Base-by-base conservation (phyloP, 441 rosid genomes). In the Kokia cookei region DNA sequence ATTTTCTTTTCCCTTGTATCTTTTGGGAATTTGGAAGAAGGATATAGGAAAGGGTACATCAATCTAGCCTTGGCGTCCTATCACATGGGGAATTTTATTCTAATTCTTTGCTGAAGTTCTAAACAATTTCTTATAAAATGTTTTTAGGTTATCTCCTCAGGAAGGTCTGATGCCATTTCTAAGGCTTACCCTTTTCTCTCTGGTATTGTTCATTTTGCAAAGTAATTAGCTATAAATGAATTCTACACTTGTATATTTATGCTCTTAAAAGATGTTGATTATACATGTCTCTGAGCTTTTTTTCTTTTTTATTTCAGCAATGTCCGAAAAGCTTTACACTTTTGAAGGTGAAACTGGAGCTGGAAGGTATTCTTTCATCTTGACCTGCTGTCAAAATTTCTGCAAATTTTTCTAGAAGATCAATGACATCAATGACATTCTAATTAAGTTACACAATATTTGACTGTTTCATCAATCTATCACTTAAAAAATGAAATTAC, bases 281-380 rank as follows among this genome's bases (percentile, higher is more conserved):
- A 53, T 53, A 35, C 15, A 32, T 62, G 67, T 78, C 22, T 48
- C 71, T 74, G 45, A 70, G 29, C 74, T 69, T 72, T 10, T 76
- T 69, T 59, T 72, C 66, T 26, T 40, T 57, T 50, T 42, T 42
- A 42, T 42, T 76, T 79, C 90, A 95, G 99, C 91, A 74, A 91
- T 95, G 93, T 86, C 87, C 48, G 85, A 90, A 71, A 90, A 81
- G 84, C 84, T 91, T 62, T 90, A 88, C 79, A 74, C 87, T 54
- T 93, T 90, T 73, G 93, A 90, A 53, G 96, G 94, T 76, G 93
- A 93, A 87, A 77, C 87, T 73, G 93, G 97, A 79, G 93, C 90
- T 81, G 96, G 90, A 84, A 86, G 99, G 99, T 95, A 83, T 73
- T 79, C 17, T 80, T 76, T 73, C 69, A 82, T 83, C 59, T 75